These are phyloP conservation scores for Actinomortierella wolfii DNA, from an alignment of 371 early-diverging fungal genomes.

Conservation along the genomic window DNA sequence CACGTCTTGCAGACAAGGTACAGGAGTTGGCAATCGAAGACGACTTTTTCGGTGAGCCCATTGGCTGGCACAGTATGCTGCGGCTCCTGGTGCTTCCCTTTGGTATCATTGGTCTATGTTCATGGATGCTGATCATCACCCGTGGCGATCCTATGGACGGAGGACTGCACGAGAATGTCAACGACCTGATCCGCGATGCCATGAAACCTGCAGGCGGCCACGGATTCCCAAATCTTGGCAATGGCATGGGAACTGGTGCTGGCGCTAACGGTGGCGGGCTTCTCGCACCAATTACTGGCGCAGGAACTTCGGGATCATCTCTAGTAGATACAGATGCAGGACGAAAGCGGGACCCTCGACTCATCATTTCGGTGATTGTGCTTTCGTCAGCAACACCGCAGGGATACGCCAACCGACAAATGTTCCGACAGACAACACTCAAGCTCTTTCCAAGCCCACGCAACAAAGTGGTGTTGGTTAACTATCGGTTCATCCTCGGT, in stretches of 20 bases:
- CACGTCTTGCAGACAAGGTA: constrained; percentile 46
- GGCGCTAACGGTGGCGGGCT: no score
- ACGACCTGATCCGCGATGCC: no score
- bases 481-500: constrained; percentile 60
- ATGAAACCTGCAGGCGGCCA: no score
- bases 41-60: constrained; percentile 49
- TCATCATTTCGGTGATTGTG: constrained; percentile 52
- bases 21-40: constrained; percentile 49
- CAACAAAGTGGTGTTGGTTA: constrained; percentile 50
- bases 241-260: no score
- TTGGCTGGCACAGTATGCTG: constrained; percentile 52
- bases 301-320: no score
- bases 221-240: no score
- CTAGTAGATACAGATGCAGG: not conserved
- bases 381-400: constrained; percentile 64
- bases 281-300: no score
- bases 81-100: constrained; percentile 55
- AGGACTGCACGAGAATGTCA: not conserved
- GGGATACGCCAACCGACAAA: constrained; percentile 52
- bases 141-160: constrained; percentile 13
- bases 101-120: constrained; percentile 47
- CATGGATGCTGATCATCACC: constrained; percentile 47
- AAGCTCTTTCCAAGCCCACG: constrained; percentile 55
- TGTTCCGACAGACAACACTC: constrained; percentile 61
- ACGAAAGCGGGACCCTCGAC: constrained; percentile 18